Conservation (phyloP, 1,139 yeast genomes). For the Blastobotrys petasosporus region DNA sequence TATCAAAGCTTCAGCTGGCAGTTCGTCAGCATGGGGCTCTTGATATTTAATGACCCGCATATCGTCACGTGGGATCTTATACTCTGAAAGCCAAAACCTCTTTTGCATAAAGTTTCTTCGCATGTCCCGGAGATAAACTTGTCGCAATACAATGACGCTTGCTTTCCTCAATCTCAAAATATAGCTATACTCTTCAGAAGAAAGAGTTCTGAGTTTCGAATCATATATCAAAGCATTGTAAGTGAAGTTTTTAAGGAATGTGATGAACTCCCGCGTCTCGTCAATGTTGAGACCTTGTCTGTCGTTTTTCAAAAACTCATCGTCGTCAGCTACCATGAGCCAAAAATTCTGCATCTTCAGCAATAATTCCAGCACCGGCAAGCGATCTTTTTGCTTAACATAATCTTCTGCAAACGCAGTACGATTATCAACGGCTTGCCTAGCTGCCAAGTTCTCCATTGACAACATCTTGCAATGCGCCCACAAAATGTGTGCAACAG, state of each 20-base stretch:
- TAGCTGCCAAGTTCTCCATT: background rate
- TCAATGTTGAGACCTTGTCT: slow-evolving; percentile 39
- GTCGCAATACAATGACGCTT: slow-evolving; percentile 52
- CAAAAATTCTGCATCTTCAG: slow-evolving; percentile 52
- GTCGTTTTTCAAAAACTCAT: slow-evolving; percentile 41
- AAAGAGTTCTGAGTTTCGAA: too few relatives aligned
- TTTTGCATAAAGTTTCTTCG: slow-evolving; percentile 51
- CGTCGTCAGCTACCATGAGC: slow-evolving; percentile 63
- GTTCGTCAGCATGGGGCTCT: too few relatives aligned
- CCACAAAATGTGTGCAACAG: too few relatives aligned
- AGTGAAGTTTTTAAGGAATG: slow-evolving; percentile 50
- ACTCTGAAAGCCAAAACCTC: slow-evolving; percentile 48
- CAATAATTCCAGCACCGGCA: slow-evolving; percentile 33
- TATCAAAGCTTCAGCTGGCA: slow-evolving; percentile 23
- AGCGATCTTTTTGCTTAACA: slow-evolving; percentile 8
- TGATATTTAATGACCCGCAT: too few relatives aligned
- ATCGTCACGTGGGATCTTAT: slow-evolving; percentile 35
- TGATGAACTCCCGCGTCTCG: slow-evolving; percentile 44
- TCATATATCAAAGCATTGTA: slow-evolving; percentile 14
- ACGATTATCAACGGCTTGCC: background rate
- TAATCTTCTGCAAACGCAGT: background rate
- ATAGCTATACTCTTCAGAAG: background rate
- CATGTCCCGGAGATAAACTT: slow-evolving; percentile 63
- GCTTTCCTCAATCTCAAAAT: slow-evolving; percentile 31
- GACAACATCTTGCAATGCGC: too few relatives aligned